These are phyloP conservation scores for Pichia norvegensis DNA, from an alignment of 1,139 yeast species.

Conservation along the genomic window DNA sequence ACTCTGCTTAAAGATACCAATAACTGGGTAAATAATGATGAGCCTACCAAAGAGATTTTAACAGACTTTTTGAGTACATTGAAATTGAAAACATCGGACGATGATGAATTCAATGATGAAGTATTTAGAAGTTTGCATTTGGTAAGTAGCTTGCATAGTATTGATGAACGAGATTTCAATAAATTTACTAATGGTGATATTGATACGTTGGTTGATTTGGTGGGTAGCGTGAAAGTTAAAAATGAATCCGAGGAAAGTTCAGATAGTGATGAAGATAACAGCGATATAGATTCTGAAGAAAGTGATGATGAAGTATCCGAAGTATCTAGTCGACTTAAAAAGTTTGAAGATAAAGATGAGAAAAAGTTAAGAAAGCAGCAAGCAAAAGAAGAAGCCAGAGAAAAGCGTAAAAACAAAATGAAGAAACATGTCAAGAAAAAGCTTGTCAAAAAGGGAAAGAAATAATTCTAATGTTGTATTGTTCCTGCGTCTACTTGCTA, in stretches of 20 bases:
- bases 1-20: slow-evolving; percentile 12
- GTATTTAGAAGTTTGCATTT: slow-evolving; percentile 82
- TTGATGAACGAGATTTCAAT: slow-evolving; percentile 84
- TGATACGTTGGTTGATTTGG: slow-evolving; percentile 61
- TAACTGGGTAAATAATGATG: slow-evolving; percentile 8
- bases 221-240: slow-evolving; percentile 31
- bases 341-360: slow-evolving; percentile 69
- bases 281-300: slow-evolving; percentile 32
- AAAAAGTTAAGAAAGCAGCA: slow-evolving; percentile 81
- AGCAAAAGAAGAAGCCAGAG: slow-evolving; percentile 76
- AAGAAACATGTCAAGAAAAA: slow-evolving; percentile 88
- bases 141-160: slow-evolving; percentile 48
- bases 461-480: no score
- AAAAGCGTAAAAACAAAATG: slow-evolving; percentile 83
- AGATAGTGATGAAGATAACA: slow-evolving; percentile 29
- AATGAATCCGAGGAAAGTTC: slow-evolving; percentile 19
- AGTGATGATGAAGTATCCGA: slow-evolving; percentile 55
- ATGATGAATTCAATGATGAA: slow-evolving; percentile 60
- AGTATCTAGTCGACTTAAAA: not conserved
- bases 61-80: slow-evolving; percentile 20
- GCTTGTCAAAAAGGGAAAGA: slow-evolving; percentile 42
- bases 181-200: slow-evolving; percentile 77
- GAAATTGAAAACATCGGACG: slow-evolving; percentile 35
- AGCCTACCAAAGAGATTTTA: slow-evolving; percentile 18
- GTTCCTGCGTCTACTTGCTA: no score